Base-by-base conservation (phyloP, 2,329 filamentous ascomycete genomes). In the Emergomyces africanus region DNA sequence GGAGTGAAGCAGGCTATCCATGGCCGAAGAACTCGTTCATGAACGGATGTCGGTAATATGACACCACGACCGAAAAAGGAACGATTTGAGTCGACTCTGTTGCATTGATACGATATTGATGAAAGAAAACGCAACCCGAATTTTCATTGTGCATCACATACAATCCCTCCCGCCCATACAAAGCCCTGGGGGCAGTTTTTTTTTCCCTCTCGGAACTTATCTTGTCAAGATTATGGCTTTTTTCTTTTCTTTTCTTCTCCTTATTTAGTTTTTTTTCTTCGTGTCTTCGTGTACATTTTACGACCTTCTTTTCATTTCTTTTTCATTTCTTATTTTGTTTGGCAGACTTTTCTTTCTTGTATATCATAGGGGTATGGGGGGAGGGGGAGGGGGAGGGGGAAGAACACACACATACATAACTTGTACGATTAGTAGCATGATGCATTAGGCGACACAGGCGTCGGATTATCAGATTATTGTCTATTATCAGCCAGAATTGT, bases 11-110 rank as follows among this genome's bases (percentile, higher is more conserved):
- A 37, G 75, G 75, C 12, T 85, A 81, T 63, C 64, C 71, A 1
- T 85, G 82, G 81, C 84, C 84, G 2, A 78, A 78, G 68, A 87
- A 87, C 65, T 77, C 77, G 1, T 77, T 83, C 61, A 80, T 87
- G 70, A 66, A 86, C 67, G 78, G 71, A 33, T 87, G 84, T 68
- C 25, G 28, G 50, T 5, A 15, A 33, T 25, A 25, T 53, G 50
- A 39, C 33, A 53, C n/a, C 9, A 53, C n/a, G n/a, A n/a, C n/a
- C n/a, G n/a, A n/a, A n/a, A n/a, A 53, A 50, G 14, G 18, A 28
- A 50, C 2, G 14, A 50, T n/a, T 18, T 28, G 3, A 25, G 18
- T 18, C 3, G 30, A 30, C 30, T 30, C 30, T 3, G 6, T 1
- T 18, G 30, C 25, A 23, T 12, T 46, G 20, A 44, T 23, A 5